phyloP scores from a whole-genome alignment of 2,329 filamentous ascomycete species.

The Calonectria pseudoreteaudii region DNA sequence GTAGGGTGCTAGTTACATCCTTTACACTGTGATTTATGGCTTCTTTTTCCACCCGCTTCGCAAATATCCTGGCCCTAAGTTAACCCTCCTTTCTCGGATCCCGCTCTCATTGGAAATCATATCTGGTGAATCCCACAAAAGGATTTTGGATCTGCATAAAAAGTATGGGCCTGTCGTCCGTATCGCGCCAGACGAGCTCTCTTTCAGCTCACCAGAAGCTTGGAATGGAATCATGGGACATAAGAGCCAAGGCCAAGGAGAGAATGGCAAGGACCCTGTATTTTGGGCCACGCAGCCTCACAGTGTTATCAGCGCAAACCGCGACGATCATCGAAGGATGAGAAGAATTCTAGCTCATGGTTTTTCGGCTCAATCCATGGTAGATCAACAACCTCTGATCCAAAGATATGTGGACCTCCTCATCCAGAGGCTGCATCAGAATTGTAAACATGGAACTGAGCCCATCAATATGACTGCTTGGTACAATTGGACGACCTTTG shows the following conservation, averaged over 20 bases:
- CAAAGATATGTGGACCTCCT: conserved; percentile 54
- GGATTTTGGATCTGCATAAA: conserved; percentile 27
- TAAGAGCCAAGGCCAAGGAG: not conserved
- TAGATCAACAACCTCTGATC: conserved; percentile 44
- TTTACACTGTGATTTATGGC: not conserved
- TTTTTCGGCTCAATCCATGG: conserved; percentile 40
- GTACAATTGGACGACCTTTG: conserved; percentile 47
- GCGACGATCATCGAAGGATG: conserved; percentile 26
- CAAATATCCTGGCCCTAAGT: not conserved
- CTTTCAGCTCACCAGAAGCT: conserved; percentile 27
- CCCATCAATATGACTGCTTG: conserved; percentile 40
- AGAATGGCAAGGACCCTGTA: not conserved
- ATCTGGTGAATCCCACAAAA: not conserved
- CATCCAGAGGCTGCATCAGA: conserved; percentile 50
- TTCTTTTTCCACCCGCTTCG: not conserved
- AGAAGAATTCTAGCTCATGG: conserved; percentile 33
- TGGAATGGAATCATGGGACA: conserved; percentile 23
- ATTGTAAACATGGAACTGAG: conserved; percentile 18
- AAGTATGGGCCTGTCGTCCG: conserved; percentile 51
- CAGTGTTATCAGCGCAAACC: conserved; percentile 19
- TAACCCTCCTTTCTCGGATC: not conserved
- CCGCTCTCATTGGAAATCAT: not conserved
- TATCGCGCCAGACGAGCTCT: conserved; percentile 52
- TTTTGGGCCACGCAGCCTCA: not conserved
- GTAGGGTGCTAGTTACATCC: not conserved